Evolutionary conservation across 345 rosid species (phyloP).

Genomic region (Hirschfeldia incana): DNA sequence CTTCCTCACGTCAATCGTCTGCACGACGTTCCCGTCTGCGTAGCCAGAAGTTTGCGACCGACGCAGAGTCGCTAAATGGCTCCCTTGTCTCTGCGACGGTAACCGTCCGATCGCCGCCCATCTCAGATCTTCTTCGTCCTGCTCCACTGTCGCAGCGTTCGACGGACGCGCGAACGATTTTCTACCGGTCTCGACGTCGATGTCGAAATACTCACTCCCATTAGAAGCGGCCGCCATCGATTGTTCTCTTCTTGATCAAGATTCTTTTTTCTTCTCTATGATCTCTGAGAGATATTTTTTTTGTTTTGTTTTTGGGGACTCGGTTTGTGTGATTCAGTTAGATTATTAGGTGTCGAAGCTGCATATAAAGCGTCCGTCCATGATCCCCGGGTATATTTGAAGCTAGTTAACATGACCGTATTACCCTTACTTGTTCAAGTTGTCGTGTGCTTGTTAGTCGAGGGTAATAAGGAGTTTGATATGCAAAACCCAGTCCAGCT

Average conservation of each 20-base stretch:
- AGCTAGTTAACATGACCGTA: not conserved
- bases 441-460: not conserved
- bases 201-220: conserved; percentile 79
- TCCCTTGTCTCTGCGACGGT: conserved; percentile 64
- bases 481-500: not conserved
- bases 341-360: not conserved
- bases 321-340: conserved; percentile 20
- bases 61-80: conserved; percentile 43
- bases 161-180: conserved; percentile 67
- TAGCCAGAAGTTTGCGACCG: conserved; percentile 38
- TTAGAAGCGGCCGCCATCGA: conserved; percentile 60
- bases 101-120: conserved; percentile 76
- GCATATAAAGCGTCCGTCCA: conserved; percentile 20
- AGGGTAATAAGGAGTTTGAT: conserved; percentile 8
- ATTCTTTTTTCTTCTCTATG: not conserved
- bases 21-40: conserved; percentile 37
- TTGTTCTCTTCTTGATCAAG: not conserved
- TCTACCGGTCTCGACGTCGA: conserved; percentile 51
- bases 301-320: not conserved
- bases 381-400: conserved; percentile 32
- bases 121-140: conserved; percentile 70
- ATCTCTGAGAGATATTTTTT: not conserved
- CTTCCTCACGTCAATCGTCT: conserved; percentile 68
- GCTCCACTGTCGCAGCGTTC: conserved; percentile 61
- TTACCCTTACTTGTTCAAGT: not conserved